phyloP scores from a whole-genome alignment of 495 filamentous ascomycete species.

The Cenococcum geophilum region DNA sequence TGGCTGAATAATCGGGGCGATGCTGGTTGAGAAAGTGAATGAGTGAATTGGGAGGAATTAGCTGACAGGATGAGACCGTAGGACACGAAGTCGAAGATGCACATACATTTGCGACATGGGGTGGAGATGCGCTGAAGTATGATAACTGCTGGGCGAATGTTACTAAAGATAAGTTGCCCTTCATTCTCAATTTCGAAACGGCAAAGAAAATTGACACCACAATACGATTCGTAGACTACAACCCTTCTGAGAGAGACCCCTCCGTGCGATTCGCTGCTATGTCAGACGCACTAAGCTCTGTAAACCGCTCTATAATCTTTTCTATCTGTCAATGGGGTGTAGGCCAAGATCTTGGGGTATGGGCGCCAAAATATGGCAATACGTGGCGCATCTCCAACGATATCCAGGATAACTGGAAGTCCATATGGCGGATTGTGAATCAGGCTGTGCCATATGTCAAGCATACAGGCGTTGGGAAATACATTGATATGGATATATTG shows the following conservation, averaged over 20 bases:
- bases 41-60: not conserved
- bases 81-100: constrained; percentile 31
- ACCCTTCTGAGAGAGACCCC: constrained; percentile 7
- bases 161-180: not conserved
- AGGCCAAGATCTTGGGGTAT: constrained; percentile 16
- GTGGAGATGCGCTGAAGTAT: constrained; percentile 33
- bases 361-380: constrained; percentile 12
- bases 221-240: constrained; percentile 9
- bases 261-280: constrained; percentile 19
- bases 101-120: constrained; percentile 34
- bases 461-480: constrained; percentile 8
- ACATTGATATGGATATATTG: constrained; percentile 22
- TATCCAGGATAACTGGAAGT: constrained; percentile 19
- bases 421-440: constrained; percentile 19
- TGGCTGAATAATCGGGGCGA: no score
- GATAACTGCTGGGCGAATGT: constrained; percentile 29
- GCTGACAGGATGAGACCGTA: constrained; percentile 1
- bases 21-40: no score
- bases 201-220: not conserved
- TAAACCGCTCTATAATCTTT: constrained; percentile 12
- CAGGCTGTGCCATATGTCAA: constrained; percentile 14
- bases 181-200: constrained; percentile 8
- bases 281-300: constrained; percentile 10
- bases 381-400: constrained; percentile 26
- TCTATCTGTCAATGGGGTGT: constrained; percentile 28